Evolutionary conservation across 495 filamentous ascomycete species (phyloP).

Genomic region (Margaritispora aquatica): DNA sequence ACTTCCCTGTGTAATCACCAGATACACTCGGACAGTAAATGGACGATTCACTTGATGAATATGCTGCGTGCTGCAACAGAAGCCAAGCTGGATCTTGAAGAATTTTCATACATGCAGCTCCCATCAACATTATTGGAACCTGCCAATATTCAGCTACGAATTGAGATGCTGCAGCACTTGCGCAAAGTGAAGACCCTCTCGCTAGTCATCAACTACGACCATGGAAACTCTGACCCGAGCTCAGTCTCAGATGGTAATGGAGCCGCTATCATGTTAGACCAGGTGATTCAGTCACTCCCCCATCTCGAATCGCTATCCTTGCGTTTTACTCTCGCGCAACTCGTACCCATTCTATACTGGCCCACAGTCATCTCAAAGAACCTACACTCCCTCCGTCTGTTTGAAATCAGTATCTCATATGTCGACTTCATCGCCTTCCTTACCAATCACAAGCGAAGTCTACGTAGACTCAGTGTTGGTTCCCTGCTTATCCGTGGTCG

Average conservation of each 20-base stretch:
- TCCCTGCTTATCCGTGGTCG: not conserved
- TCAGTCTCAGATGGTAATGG: not conserved
- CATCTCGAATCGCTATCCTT: not conserved
- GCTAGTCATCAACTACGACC: not conserved
- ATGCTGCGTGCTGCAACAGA: slow-evolving; percentile 6
- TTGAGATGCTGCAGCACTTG: not conserved
- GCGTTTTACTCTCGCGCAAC: not conserved
- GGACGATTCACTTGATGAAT: not conserved
- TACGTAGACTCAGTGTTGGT: slow-evolving; percentile 1
- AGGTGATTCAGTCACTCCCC: not conserved
- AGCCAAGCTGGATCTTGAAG: slow-evolving; percentile 9
- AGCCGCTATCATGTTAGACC: not conserved
- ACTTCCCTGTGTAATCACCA: slow-evolving; percentile 1
- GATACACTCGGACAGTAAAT: too few species aligned
- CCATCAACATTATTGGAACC: not conserved
- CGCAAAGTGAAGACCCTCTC: slow-evolving; percentile 1
- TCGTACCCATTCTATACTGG: not conserved
- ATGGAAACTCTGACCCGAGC: not conserved
- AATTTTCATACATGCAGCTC: slow-evolving; percentile 4
- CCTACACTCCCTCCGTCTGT: not conserved
- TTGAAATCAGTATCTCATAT: not conserved
- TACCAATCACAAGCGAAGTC: not conserved
- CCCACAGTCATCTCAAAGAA: not conserved
- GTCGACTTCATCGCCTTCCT: slow-evolving; percentile 7
- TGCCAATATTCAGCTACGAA: not conserved